Evolutionary conservation across 441 rosid genomes (phyloP), one percentile per base, ranked within the genome.

Genomic region (Syzygium syzygioides): DNA sequence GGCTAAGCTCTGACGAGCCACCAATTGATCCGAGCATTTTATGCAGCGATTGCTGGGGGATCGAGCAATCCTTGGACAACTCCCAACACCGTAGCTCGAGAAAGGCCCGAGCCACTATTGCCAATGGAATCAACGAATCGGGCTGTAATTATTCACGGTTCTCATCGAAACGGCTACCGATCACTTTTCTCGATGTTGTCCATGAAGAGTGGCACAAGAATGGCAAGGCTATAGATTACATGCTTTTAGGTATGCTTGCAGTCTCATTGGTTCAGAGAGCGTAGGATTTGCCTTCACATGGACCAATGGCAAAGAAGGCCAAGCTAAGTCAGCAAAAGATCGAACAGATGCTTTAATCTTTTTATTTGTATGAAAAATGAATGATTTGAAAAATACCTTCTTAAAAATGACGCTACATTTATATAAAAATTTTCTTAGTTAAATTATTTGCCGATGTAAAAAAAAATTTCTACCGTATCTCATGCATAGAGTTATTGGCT

Each of bases 211-310:
- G 5, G 68, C 68, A 6, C 71, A n/a, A 62, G 34, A 62, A 62
- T n/a, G 71, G 71, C 34, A n/a, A 62, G 71, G 71, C 37, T 32
- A 8, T 0, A 1, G 34, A 0, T 62, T 0, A n/a, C 19, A 0
- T 1, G 14, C 71, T 62, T n/a, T n/a, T n/a, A n/a, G 34, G 19
- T 14, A 3, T n/a, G 71, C 19, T 62, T 32, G 34, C 71, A 0
- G 71, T 62, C 34, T 3, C n/a, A 62, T n/a, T 17, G 20, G 71
- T 62, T 62, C 34, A 1, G n/a, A 14, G 34, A 62, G 71, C 71
- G 3, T 14, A 62, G 5, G 9, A 62, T 62, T 62, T n/a, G 71
- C 71, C 71, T n/a, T n/a, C 71, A 62, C 20, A 1, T 62, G 34
- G 34, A 34, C 71, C 71, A 62, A 62, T 62, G 71, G 34, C 71